These are phyloP conservation scores for Rhytidiadelphus loreus DNA, from an alignment of 225 moss, liverwort and hornwort genomes.

Conservation along the genomic window DNA sequence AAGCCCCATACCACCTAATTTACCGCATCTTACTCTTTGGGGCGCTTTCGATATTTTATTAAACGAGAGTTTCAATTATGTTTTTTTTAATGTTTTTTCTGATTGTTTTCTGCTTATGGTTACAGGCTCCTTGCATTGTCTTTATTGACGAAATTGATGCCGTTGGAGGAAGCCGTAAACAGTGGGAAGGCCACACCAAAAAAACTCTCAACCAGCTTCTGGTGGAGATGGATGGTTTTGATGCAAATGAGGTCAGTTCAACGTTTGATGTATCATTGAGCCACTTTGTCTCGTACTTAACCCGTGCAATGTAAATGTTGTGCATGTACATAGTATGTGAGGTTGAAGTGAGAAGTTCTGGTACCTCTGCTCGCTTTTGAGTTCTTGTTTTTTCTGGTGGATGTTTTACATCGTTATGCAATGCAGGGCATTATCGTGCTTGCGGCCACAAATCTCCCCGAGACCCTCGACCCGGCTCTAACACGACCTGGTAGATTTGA, in stretches of 20 bases:
- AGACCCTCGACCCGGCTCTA: constrained; percentile 94
- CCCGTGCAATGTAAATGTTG: not conserved
- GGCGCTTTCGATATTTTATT: not conserved
- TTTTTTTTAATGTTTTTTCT: not conserved
- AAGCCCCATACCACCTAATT: not conserved
- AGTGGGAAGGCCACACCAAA: constrained; percentile 99
- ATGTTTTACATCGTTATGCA: not conserved
- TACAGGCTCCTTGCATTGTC: constrained; percentile 97
- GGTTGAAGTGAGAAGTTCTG: not conserved
- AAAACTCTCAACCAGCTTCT: constrained; percentile 95
- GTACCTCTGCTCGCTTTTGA: not conserved
- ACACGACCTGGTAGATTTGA: constrained; percentile 99
- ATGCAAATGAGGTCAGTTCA: constrained; percentile 79
- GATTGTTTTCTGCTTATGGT: not conserved
- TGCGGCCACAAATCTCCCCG: constrained; percentile 94
- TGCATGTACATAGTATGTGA: not conserved
- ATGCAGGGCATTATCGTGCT: constrained; percentile 92
- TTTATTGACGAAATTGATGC: constrained; percentile 99
- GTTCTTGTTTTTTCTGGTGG: not conserved
- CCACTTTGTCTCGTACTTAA: not conserved
- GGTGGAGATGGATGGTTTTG: constrained; percentile 99
- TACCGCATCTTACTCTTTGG: not conserved
- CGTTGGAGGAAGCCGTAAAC: constrained; percentile 98
- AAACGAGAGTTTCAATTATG: not conserved
- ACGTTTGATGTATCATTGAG: not conserved